Evolutionary conservation across 2,329 filamentous ascomycete species (phyloP).

Genomic region (Aspergillus floridensis): DNA sequence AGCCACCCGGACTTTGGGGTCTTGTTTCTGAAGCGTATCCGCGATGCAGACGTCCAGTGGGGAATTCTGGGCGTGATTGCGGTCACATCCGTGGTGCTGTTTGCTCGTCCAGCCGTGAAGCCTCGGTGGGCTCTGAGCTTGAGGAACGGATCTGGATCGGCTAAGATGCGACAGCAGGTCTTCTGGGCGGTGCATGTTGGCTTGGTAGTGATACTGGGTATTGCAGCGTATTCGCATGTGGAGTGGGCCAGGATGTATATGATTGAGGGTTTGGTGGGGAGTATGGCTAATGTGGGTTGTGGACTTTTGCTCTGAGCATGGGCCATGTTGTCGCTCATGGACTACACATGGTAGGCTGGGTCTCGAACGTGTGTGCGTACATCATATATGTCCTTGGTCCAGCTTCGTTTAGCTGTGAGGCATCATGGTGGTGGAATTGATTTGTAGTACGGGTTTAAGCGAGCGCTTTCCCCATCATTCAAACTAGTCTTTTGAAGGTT

Average conservation of each 20-base stretch:
- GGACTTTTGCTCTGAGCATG: conserved; percentile 19
- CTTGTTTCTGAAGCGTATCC: conserved; percentile 53
- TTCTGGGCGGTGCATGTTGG: conserved; percentile 58
- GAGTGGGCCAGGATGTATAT: conserved; percentile 55
- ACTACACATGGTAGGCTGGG: neutral
- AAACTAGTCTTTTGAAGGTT: too few relatives aligned
- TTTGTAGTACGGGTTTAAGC: too few relatives aligned
- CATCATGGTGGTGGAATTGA: too few relatives aligned
- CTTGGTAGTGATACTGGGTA: conserved; percentile 50
- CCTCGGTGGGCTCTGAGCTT: conserved; percentile 14
- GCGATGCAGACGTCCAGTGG: conserved; percentile 57
- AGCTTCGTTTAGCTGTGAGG: too few relatives aligned
- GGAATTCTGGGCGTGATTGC: conserved; percentile 52
- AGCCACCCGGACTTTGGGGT: conserved; percentile 35
- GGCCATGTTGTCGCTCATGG: neutral
- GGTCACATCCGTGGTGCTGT: conserved; percentile 48
- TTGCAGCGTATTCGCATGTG: conserved; percentile 56
- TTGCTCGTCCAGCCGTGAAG: conserved; percentile 43
- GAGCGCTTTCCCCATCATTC: too few relatives aligned
- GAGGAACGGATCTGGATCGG: conserved; percentile 12
- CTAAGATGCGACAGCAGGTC: conserved; percentile 38
- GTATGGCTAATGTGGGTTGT: conserved; percentile 42
- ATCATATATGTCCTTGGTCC: neutral
- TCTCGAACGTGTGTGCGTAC: neutral
- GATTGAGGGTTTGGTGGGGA: conserved; percentile 49